Percentiles rank a stretch among this genome's conserved stretches.
Conservation (phyloP, 768 basidiomycete genomes). For the Hericium coralloides region DNA sequence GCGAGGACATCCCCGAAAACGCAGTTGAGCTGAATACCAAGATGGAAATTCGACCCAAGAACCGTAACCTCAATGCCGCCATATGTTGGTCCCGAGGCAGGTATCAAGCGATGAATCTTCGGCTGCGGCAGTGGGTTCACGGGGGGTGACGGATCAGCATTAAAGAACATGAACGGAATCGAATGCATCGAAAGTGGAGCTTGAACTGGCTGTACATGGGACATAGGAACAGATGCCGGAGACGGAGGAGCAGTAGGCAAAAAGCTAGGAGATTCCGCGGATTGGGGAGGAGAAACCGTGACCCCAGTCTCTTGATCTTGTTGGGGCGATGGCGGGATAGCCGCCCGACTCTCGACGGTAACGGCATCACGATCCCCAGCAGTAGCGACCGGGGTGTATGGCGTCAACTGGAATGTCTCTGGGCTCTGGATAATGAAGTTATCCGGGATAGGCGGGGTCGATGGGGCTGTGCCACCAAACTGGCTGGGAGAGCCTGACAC, state of each 20-base stretch:
- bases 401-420: conserved; percentile 8
- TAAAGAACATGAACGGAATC: conserved; percentile 40
- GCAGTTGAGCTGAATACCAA: conserved; percentile 60
- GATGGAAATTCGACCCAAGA: conserved; percentile 84
- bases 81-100: conserved; percentile 74
- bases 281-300: background rate
- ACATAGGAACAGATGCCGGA: conserved; percentile 8
- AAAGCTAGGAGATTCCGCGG: conserved; percentile 9
- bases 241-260: conserved; percentile 17
- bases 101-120: conserved; percentile 79
- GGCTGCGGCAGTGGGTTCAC: conserved; percentile 46
- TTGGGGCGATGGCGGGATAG: background rate
- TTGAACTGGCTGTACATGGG: conserved; percentile 5
- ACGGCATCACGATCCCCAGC: background rate
- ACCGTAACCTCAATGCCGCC: conserved; percentile 95
- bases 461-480: conserved; percentile 9
- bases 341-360: conserved; percentile 1
- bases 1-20: conserved; percentile 80
- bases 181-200: conserved; percentile 10
- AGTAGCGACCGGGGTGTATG: conserved; percentile 5
- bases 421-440: conserved; percentile 3
- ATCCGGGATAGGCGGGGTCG: conserved; percentile 8
- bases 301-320: too few relatives aligned
- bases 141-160: conserved; percentile 38
- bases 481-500: conserved; percentile 11